Evolutionary conservation across 2,329 filamentous ascomycete genomes (phyloP).

Genomic region (Anthostomella pinea): DNA sequence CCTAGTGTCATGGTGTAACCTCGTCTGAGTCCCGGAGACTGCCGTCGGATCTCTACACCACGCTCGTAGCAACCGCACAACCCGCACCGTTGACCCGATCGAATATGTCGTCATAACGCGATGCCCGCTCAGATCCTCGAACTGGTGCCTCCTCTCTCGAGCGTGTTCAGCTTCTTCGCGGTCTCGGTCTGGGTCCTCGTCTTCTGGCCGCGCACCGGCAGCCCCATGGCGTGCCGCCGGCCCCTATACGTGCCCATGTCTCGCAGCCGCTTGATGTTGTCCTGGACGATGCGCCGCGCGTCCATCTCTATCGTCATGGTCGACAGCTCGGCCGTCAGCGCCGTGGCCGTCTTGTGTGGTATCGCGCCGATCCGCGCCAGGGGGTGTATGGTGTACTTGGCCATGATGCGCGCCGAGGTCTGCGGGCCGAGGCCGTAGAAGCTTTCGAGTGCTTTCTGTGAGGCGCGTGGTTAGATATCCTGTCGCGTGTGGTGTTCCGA

Average conservation of each 20-base stretch:
- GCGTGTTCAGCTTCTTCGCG: constrained; percentile 59
- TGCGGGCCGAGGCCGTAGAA: constrained; percentile 84
- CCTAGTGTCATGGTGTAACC: too few relatives aligned
- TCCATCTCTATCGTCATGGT: constrained; percentile 95
- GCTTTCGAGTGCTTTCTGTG: constrained; percentile 68
- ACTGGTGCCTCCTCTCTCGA: constrained; percentile 43
- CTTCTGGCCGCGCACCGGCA: constrained; percentile 87
- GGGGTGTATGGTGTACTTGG: constrained; percentile 85
- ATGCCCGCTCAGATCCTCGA: constrained; percentile 21
- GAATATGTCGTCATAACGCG: too few relatives aligned
- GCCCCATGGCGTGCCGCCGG: constrained; percentile 83
- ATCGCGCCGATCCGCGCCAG: constrained; percentile 75
- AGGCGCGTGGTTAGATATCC: constrained; percentile 7
- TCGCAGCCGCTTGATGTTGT: constrained; percentile 82
- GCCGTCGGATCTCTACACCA: too few relatives aligned
- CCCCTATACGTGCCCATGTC: constrained; percentile 91
- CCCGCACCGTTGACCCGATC: too few relatives aligned
- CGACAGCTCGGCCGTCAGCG: constrained; percentile 80
- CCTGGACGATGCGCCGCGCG: constrained; percentile 69
- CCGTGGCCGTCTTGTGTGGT: constrained; percentile 71
- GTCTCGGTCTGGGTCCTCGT: constrained; percentile 72
- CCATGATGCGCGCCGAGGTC: constrained; percentile 71
- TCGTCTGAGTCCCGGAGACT: too few relatives aligned
- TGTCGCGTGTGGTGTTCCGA: not conserved
- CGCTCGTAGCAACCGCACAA: too few relatives aligned